Conservation (phyloP, 768 basidiomycete species). For the Pluteus cervinus region DNA sequence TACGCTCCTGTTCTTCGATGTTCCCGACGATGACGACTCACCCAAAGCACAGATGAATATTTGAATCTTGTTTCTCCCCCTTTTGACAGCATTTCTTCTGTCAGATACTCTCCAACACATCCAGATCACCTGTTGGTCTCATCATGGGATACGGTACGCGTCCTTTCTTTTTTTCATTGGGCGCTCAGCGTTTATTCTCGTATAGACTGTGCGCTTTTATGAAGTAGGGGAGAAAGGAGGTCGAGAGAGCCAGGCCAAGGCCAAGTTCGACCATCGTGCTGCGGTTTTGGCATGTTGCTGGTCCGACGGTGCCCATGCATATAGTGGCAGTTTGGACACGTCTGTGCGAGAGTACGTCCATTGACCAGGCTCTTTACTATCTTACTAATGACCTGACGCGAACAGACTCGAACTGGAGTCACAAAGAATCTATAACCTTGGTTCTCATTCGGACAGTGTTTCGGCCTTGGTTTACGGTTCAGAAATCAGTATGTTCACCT, state of each 20-base stretch:
- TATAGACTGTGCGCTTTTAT: conserved; percentile 33
- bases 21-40: too few species aligned
- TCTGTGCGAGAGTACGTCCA: conserved; percentile 72
- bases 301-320: conserved; percentile 59
- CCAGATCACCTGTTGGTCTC: conserved; percentile 77
- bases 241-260: conserved; percentile 57
- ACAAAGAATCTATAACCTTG: conserved; percentile 68
- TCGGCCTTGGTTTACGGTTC: conserved; percentile 69
- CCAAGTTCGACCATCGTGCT: conserved; percentile 86
- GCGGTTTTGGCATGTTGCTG: conserved; percentile 85
- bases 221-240: conserved; percentile 60
- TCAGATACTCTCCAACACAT: conserved; percentile 76
- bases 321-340: conserved; percentile 84
- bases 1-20: too few species aligned
- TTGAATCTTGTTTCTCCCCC: too few species aligned
- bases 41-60: too few species aligned
- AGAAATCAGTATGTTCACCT: conserved; percentile 48
- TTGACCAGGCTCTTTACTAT: not conserved
- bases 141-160: conserved; percentile 78
- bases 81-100: conserved; percentile 77
- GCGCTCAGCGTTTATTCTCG: conserved; percentile 3
- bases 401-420: conserved; percentile 69
- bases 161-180: conserved; percentile 5
- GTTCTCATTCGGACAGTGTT: conserved; percentile 76
- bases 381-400: not conserved